Evolutionary conservation across 1,284 basidiomycete genomes (phyloP).

Genomic region (Papiliotrema terrestris): DNA sequence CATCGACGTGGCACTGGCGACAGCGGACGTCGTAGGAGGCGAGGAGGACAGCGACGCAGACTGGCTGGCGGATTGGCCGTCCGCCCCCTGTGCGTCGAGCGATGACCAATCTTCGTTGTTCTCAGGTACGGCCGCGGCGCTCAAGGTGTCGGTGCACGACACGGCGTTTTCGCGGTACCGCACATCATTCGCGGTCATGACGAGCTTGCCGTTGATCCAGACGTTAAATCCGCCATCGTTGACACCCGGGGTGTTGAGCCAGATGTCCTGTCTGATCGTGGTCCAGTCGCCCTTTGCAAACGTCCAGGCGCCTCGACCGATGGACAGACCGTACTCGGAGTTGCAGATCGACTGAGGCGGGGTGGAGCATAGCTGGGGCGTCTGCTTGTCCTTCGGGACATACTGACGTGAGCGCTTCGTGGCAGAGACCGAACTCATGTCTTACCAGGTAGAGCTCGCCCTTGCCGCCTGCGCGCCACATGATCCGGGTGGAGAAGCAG

Average conservation of each 20-base stretch:
- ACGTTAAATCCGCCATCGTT: conserved; percentile 29
- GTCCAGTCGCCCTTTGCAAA: no score
- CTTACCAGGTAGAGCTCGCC: no score
- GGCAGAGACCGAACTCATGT: no score
- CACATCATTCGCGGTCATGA: conserved; percentile 13
- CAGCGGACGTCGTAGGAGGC: no score
- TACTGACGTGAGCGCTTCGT: no score
- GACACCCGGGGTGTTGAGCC: conserved; percentile 22
- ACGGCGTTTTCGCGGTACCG: conserved; percentile 16
- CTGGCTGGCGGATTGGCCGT: neutral
- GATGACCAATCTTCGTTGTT: conserved; percentile 1
- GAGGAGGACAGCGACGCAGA: no score
- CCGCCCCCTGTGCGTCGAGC: neutral
- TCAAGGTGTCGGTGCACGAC: conserved; percentile 1
- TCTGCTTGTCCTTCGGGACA: conserved; percentile 26
- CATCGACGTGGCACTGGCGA: no score
- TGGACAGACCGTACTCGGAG: no score
- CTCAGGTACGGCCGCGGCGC: neutral
- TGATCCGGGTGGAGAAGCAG: no score
- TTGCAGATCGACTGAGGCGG: no score
- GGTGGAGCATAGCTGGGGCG: conserved; percentile 19
- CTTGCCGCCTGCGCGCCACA: no score
- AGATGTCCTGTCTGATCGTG: conserved; percentile 19
- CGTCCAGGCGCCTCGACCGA: no score
- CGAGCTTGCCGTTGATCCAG: conserved; percentile 21